Evolutionary conservation across 768 basidiomycete genomes (phyloP).

Genomic region (Xerocomellus intermedius): DNA sequence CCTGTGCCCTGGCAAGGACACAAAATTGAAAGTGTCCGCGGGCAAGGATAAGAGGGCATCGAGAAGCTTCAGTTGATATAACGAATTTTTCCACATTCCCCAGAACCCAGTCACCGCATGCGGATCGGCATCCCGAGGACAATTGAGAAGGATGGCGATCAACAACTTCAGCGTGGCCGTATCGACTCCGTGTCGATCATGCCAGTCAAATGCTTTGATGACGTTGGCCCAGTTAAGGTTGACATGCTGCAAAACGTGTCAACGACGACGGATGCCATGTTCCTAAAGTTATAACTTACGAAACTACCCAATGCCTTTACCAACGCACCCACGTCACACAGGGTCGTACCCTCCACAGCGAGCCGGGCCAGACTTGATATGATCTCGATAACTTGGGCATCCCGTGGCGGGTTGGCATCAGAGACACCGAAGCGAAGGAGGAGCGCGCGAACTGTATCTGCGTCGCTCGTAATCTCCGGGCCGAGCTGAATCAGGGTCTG

Average conservation of each 20-base stretch:
- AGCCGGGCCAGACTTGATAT: constrained; percentile 64
- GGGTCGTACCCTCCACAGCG: constrained; percentile 66
- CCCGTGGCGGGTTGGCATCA: constrained; percentile 66
- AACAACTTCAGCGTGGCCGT: constrained; percentile 87
- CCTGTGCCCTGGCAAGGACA: constrained; percentile 76
- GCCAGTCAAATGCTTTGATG: constrained; percentile 83
- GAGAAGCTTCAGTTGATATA: constrained; percentile 83
- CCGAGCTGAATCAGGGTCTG: constrained; percentile 77
- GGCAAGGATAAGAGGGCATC: constrained; percentile 88
- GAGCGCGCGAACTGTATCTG: constrained; percentile 66
- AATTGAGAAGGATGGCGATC: constrained; percentile 82
- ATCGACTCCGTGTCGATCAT: constrained; percentile 81
- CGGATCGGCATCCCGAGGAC: constrained; percentile 70
- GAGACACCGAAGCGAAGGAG: constrained; percentile 75
- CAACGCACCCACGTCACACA: constrained; percentile 75
- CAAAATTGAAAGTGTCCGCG: constrained; percentile 90
- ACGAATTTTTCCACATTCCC: constrained; percentile 79
- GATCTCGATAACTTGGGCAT: constrained; percentile 69
- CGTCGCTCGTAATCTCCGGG: constrained; percentile 73
- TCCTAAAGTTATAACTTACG: constrained; percentile 47
- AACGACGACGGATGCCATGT: neutral
- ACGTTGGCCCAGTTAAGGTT: constrained; percentile 77
- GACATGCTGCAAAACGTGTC: constrained; percentile 47
- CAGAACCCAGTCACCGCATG: constrained; percentile 87
- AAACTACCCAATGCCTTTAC: constrained; percentile 71